A percentile compares a stretch with the other conserved stretches of the same genome.
phyloP scores from a whole-genome alignment of 2,329 filamentous ascomycete genomes.

The Penicillium olsonii region DNA sequence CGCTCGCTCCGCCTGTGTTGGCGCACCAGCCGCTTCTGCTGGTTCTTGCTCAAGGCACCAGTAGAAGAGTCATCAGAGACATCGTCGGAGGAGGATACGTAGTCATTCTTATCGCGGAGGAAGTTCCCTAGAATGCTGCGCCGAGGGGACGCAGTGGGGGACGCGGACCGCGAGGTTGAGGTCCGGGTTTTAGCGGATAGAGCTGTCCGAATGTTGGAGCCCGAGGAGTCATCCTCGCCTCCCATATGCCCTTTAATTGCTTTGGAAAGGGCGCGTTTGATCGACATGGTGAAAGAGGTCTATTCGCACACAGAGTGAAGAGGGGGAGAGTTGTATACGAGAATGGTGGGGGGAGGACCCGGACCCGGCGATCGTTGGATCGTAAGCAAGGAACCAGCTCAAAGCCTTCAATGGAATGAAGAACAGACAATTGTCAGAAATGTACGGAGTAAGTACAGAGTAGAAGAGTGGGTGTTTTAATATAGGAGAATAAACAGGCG shows the following conservation, averaged over 20 bases:
- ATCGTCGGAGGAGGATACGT: slow-evolving; percentile 47
- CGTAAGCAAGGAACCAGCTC: background rate
- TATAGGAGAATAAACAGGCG: too few relatives aligned
- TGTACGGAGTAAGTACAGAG: too few relatives aligned
- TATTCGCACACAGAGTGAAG: background rate
- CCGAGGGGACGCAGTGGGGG: slow-evolving; percentile 33
- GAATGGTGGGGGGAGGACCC: slow-evolving; percentile 11
- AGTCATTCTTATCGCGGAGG: slow-evolving; percentile 41
- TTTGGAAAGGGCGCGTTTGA: slow-evolving; percentile 46
- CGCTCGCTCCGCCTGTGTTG: slow-evolving; percentile 42
- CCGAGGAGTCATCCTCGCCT: slow-evolving; percentile 25
- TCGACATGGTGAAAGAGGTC: slow-evolving; percentile 46
- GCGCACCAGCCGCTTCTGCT: slow-evolving; percentile 45
- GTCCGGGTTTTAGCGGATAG: slow-evolving; percentile 18
- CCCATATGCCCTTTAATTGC: slow-evolving; percentile 34
- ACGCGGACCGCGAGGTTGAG: slow-evolving; percentile 13
- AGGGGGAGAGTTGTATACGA: slow-evolving; percentile 5
- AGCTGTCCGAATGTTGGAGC: slow-evolving; percentile 23
- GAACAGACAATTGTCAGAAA: too few relatives aligned
- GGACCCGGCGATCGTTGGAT: slow-evolving; percentile 11
- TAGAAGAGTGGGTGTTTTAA: too few relatives aligned
- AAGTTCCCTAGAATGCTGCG: slow-evolving; percentile 45
- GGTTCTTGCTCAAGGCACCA: slow-evolving; percentile 46
- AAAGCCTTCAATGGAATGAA: too few relatives aligned
- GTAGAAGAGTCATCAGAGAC: slow-evolving; percentile 40